These are phyloP conservation scores for Juncus effusus DNA, from an alignment of 176 grass and related monocot genomes.

Conservation along the genomic window DNA sequence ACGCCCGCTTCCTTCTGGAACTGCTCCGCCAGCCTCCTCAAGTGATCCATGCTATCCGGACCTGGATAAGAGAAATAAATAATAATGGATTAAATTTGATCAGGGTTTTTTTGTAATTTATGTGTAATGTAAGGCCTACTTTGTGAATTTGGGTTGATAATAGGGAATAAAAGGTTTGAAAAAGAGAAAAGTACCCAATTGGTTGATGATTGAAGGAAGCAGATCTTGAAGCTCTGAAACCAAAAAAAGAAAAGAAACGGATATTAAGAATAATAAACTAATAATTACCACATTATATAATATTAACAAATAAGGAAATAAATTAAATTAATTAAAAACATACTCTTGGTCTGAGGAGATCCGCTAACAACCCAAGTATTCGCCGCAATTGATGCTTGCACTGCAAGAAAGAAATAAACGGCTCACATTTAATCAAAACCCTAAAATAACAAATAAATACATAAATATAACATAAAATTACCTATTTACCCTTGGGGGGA, in stretches of 20 bases:
- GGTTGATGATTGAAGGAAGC: constrained; percentile 90
- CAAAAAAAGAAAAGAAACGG: constrained; percentile 21
- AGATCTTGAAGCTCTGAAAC: constrained; percentile 92
- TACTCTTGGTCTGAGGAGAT: constrained; percentile 94
- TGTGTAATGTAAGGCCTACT: too few relatives aligned
- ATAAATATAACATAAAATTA: not conserved
- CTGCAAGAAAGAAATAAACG: constrained; percentile 31
- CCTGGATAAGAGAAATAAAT: constrained; percentile 33
- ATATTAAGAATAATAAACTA: not conserved
- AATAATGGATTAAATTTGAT: not conserved
- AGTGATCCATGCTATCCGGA: constrained; percentile 84
- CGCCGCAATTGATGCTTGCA: constrained; percentile 94
- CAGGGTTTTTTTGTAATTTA: not conserved
- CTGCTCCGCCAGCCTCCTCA: constrained; percentile 84
- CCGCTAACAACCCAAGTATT: constrained; percentile 99
- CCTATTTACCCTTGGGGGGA: not conserved
- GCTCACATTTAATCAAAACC: not conserved
- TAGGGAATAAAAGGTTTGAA: not conserved
- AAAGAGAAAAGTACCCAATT: constrained; percentile 50
- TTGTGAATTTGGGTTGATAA: too few relatives aligned
- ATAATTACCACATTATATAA: too few relatives aligned
- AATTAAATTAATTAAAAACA: not conserved
- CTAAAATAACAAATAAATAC: not conserved
- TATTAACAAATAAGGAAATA: not conserved
- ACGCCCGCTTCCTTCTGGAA: constrained; percentile 73